Evolutionary conservation across 2,329 filamentous ascomycete genomes (phyloP).

Genomic region (Talaromyces sp.): DNA sequence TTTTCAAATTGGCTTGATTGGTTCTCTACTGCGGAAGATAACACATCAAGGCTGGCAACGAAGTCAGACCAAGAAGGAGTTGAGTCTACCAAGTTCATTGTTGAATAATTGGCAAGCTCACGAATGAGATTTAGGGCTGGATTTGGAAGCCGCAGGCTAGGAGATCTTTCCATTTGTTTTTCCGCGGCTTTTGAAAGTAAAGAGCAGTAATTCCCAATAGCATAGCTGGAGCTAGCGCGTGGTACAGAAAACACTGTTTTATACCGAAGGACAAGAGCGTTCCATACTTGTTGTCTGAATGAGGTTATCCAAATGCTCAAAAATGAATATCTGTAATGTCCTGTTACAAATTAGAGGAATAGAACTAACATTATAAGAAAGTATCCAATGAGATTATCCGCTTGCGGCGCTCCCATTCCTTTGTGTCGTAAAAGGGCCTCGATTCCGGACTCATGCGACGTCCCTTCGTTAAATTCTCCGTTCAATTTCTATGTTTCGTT

Average conservation of each 20-base stretch:
- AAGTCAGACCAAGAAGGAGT: background rate
- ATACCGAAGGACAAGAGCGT: constrained; percentile 3
- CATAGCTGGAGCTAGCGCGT: background rate
- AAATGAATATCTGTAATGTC: no score
- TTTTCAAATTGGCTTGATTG: background rate
- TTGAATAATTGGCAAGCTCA: constrained; percentile 1
- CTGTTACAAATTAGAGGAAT: background rate
- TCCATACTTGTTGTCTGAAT: constrained; percentile 6
- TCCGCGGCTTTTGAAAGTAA: background rate
- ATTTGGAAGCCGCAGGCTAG: constrained; percentile 1
- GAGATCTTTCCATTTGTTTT: constrained; percentile 4
- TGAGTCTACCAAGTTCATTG: background rate
- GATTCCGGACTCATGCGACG: constrained; percentile 4
- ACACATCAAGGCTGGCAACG: background rate
- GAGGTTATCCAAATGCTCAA: background rate
- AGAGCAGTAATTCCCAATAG: background rate
- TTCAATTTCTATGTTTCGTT: constrained; percentile 1
- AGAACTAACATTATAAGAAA: constrained; percentile 6
- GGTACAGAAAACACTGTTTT: constrained; percentile 1
- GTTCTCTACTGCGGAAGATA: background rate
- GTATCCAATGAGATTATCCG: constrained; percentile 8
- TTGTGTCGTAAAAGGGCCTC: constrained; percentile 6
- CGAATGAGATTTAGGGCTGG: background rate
- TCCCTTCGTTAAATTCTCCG: constrained; percentile 2
- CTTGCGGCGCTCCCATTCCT: background rate